Evolutionary conservation across 352 stramenopile species (phyloP).

Genomic region (Phytophthora niederhauseri): DNA sequence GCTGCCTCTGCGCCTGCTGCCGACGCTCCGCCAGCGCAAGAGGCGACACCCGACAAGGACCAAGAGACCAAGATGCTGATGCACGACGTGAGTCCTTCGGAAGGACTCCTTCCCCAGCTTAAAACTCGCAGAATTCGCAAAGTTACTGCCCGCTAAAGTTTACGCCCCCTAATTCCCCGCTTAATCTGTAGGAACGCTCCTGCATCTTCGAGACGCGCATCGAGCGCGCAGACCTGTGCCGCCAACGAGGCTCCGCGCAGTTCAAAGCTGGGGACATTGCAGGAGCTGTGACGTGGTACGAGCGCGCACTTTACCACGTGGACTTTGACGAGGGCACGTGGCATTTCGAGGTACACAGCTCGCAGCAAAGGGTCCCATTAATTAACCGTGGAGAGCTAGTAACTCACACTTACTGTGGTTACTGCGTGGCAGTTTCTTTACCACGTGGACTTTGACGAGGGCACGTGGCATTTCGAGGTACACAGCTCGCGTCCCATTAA

Average conservation of each 20-base stretch:
- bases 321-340: slow-evolving; percentile 89
- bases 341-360: slow-evolving; percentile 74
- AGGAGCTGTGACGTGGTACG: slow-evolving; percentile 69
- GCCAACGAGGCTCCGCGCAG: slow-evolving; percentile 60
- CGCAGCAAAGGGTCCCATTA: background rate
- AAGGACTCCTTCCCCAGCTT: too few species aligned
- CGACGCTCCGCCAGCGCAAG: background rate
- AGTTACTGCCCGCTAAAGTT: slow-evolving; percentile 14
- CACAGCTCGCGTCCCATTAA: background rate
- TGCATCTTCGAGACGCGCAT: slow-evolving; percentile 88
- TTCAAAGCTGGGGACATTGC: slow-evolving; percentile 62
- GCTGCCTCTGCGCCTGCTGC: background rate
- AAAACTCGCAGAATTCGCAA: slow-evolving; percentile 14
- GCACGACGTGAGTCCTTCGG: slow-evolving; percentile 38
- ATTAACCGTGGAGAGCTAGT: background rate
- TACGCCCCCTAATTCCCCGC: background rate
- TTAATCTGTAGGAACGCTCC: slow-evolving; percentile 65
- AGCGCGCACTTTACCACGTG: slow-evolving; percentile 79
- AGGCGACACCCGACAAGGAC: slow-evolving; percentile 19
- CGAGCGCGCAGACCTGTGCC: slow-evolving; percentile 65
- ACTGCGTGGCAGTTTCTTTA: slow-evolving; percentile 53
- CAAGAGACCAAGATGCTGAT: slow-evolving; percentile 42
- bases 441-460: slow-evolving; percentile 78
- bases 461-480: slow-evolving; percentile 87
- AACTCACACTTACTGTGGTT: background rate